These are phyloP conservation scores for Noccaea caerulescens DNA, from an alignment of 345 rosid species.

Conservation along the genomic window DNA sequence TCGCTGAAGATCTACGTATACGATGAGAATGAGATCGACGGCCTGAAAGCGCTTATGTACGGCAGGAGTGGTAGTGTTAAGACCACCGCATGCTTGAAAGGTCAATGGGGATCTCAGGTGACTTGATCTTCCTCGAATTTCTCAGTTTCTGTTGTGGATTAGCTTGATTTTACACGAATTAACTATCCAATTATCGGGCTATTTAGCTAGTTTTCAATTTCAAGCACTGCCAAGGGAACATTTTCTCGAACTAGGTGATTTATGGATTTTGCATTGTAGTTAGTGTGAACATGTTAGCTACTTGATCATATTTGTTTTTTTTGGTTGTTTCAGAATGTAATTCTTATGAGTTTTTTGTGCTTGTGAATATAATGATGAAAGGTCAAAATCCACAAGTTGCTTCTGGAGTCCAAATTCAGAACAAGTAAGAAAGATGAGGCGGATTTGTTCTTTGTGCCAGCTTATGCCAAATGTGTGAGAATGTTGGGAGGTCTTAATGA, in stretches of 20 bases:
- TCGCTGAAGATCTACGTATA: constrained; percentile 85
- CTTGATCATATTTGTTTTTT: constrained; percentile 2
- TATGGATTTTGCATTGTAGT: constrained; percentile 25
- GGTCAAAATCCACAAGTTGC: constrained; percentile 85
- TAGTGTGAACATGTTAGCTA: not conserved
- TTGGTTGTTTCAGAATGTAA: not conserved
- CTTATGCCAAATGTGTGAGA: constrained; percentile 87
- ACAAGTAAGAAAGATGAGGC: constrained; percentile 81
- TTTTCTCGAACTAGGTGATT: not conserved
- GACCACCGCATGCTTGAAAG: constrained; percentile 68
- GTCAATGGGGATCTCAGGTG: constrained; percentile 99
- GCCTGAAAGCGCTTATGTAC: constrained; percentile 67
- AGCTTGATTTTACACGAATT: not conserved
- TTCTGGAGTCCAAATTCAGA: constrained; percentile 68
- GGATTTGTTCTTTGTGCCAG: constrained; percentile 92
- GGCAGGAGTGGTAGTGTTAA: constrained; percentile 70
- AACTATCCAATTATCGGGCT: not conserved
- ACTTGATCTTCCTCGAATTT: constrained; percentile 13
- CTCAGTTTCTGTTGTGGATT: not conserved
- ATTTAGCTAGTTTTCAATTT: not conserved
- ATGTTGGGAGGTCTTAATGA: constrained; percentile 94
- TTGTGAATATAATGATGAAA: constrained; percentile 39
- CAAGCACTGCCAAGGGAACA: not conserved
- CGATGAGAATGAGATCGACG: constrained; percentile 83
- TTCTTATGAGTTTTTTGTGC: constrained; percentile 7